These are phyloP conservation scores for Dalbergia oliveri DNA, from an alignment of 306 rosid genomes.

Conservation along the genomic window DNA sequence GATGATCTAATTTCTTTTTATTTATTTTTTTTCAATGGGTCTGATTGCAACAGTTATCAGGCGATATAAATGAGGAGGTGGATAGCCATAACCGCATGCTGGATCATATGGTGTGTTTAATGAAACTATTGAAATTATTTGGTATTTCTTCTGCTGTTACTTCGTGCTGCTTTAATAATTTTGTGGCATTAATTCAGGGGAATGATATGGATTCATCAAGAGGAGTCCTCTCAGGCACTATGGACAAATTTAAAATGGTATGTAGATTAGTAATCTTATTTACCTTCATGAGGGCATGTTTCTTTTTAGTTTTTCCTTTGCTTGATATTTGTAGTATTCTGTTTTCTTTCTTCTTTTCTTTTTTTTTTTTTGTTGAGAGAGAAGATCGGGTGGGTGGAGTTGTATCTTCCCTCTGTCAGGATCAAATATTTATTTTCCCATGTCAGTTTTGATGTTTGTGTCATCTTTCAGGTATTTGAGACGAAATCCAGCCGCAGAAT, in stretches of 20 bases:
- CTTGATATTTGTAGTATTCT: background rate
- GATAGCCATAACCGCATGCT: constrained; percentile 88
- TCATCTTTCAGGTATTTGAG: constrained; percentile 79
- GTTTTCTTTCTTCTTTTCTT: background rate
- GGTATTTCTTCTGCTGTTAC: constrained; percentile 18
- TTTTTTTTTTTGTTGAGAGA: background rate
- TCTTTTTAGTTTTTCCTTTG: background rate
- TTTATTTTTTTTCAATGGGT: constrained; percentile 33
- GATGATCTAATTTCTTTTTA: constrained; percentile 18
- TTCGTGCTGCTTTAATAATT: constrained; percentile 36
- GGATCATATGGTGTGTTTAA: constrained; percentile 78
- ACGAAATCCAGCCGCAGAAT: constrained; percentile 90
- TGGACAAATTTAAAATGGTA: constrained; percentile 97
- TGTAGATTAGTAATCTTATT: background rate
- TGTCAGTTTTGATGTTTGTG: constrained; percentile 37
- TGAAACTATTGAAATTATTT: constrained; percentile 32
- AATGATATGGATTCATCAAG: constrained; percentile 96
- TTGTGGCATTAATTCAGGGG: constrained; percentile 61
- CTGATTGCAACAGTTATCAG: constrained; percentile 79
- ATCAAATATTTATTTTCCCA: constrained; percentile 15
- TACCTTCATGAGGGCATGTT: constrained; percentile 10
- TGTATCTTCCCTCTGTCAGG: constrained; percentile 6
- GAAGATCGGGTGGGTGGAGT: background rate
- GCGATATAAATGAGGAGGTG: constrained; percentile 95
- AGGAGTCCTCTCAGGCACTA: constrained; percentile 90